Evolutionary conservation across 352 stramenopile species (phyloP).

Genomic region (Phytophthora sansomeana): DNA sequence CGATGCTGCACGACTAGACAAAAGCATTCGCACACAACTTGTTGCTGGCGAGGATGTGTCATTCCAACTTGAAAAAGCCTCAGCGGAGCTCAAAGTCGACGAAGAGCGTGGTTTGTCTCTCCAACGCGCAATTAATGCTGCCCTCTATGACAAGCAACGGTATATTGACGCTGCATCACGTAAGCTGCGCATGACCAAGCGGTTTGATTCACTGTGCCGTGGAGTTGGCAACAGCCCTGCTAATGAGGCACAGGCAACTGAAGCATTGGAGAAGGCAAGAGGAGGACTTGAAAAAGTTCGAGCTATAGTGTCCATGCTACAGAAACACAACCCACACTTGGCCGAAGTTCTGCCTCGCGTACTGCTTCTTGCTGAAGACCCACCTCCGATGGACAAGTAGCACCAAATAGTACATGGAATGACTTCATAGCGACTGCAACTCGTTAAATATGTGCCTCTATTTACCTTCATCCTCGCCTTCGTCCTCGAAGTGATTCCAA

Average conservation of each 20-base stretch:
- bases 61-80: slow-evolving; percentile 83
- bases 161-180: slow-evolving; percentile 79
- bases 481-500: slow-evolving; percentile 35
- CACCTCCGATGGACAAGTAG: slow-evolving; percentile 40
- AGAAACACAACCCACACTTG: slow-evolving; percentile 80
- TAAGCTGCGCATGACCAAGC: slow-evolving; percentile 75
- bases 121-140: slow-evolving; percentile 86
- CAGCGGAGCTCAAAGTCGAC: slow-evolving; percentile 79
- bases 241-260: slow-evolving; percentile 57
- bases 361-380: slow-evolving; percentile 79
- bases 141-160: slow-evolving; percentile 93
- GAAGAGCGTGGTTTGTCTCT: slow-evolving; percentile 70
- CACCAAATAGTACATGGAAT: not conserved
- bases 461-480: slow-evolving; percentile 12
- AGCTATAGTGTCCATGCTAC: slow-evolving; percentile 63
- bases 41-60: slow-evolving; percentile 70
- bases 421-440: not conserved
- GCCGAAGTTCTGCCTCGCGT: slow-evolving; percentile 87
- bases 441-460: slow-evolving; percentile 9
- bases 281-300: slow-evolving; percentile 60
- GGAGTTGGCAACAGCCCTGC: slow-evolving; percentile 46
- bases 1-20: slow-evolving; percentile 66
- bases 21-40: slow-evolving; percentile 66
- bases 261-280: slow-evolving; percentile 63
- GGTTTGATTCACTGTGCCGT: slow-evolving; percentile 67